A percentile compares a stretch with the other conserved stretches of the same genome.
These are phyloP conservation scores for Rutstroemia sp. DNA, from an alignment of 2,329 filamentous ascomycete genomes.

Conservation along the genomic window DNA sequence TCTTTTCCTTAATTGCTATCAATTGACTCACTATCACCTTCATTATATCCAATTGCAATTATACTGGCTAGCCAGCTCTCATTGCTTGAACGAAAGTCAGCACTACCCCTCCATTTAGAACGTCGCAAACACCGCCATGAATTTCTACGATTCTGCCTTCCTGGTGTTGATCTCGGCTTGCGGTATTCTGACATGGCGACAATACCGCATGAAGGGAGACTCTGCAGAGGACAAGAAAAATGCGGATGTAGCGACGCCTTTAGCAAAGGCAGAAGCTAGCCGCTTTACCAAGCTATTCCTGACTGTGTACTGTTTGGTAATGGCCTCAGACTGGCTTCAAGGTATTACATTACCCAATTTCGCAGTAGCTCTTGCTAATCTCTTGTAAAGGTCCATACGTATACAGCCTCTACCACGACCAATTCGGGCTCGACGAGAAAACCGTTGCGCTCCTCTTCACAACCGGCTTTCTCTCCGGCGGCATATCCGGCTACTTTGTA, in stretches of 20 bases:
- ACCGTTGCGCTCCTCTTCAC: conserved; percentile 28
- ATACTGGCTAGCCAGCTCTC: too few relatives aligned
- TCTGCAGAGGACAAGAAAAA: conserved; percentile 14
- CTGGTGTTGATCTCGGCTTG: conserved; percentile 21
- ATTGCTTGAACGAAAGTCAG: too few relatives aligned
- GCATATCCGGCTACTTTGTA: conserved; percentile 27
- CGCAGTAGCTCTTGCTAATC: conserved; percentile 26
- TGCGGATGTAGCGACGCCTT: conserved; percentile 15
- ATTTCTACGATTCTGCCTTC: conserved; percentile 24
- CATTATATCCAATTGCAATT: not conserved
- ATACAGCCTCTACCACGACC: conserved; percentile 29
- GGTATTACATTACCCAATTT: conserved; percentile 28
- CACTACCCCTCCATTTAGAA: too few relatives aligned
- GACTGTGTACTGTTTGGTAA: conserved; percentile 40
- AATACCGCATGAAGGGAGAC: conserved; percentile 18
- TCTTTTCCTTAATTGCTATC: not conserved
- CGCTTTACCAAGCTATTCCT: conserved; percentile 31
- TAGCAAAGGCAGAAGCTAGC: conserved; percentile 23
- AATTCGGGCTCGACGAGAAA: conserved; percentile 25
- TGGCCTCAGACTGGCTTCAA: conserved; percentile 46
- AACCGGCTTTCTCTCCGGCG: conserved; percentile 28
- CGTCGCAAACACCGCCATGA: conserved; percentile 13
- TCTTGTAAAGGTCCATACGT: conserved; percentile 25
- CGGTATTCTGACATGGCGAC: conserved; percentile 24
- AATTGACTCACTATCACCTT: not conserved